These are phyloP conservation scores for Colletotrichum filicis DNA, from an alignment of 2,329 filamentous ascomycete species.

Conservation along the genomic window DNA sequence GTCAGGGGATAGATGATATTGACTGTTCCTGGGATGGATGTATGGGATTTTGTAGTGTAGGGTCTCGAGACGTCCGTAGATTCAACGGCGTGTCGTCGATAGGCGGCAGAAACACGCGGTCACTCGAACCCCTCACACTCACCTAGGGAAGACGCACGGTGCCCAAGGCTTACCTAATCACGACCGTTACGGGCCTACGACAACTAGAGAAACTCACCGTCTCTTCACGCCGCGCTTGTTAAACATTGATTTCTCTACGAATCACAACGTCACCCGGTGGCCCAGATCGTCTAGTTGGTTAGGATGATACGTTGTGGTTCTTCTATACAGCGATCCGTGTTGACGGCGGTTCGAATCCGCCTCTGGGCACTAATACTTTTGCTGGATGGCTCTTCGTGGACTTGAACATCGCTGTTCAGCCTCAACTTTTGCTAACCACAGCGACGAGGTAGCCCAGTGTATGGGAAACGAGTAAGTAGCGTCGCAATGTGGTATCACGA, in stretches of 20 bases:
- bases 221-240: no score
- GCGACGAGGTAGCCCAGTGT: background rate
- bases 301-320: constrained; percentile 38
- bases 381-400: no score
- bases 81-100: background rate
- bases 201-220: no score
- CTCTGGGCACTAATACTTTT: constrained; percentile 29
- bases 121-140: constrained; percentile 9
- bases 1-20: background rate
- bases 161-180: background rate
- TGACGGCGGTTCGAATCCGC: constrained; percentile 39
- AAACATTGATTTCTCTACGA: accelerated
- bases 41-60: constrained; percentile 31
- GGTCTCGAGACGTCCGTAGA: background rate
- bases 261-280: background rate
- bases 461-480: background rate
- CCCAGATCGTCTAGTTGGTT: constrained; percentile 39
- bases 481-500: background rate
- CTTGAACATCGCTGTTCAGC: no score
- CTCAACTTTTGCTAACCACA: background rate
- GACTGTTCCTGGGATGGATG: constrained; percentile 14
- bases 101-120: constrained; percentile 9
- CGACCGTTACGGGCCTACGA: no score
- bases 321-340: constrained; percentile 33
- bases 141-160: background rate